phyloP scores from a whole-genome alignment of 169 alveolate genomes.

The Plasmodium billcollinsi region DNA sequence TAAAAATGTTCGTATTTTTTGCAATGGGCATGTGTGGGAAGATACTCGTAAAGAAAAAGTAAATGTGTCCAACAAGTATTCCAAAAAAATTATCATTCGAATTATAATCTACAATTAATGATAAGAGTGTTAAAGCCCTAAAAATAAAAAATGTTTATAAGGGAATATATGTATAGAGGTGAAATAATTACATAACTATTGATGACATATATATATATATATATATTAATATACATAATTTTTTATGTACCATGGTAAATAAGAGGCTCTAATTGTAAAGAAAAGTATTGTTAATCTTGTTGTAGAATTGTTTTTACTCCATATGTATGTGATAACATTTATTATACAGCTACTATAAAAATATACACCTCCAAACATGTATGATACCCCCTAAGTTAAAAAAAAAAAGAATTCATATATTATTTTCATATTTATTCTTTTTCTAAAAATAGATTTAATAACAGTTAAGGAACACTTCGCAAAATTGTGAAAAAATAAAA shows the following conservation, averaged over 20 bases:
- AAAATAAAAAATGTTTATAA: background rate
- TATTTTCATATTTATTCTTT: conserved; percentile 1
- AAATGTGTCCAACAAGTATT: conserved; percentile 92
- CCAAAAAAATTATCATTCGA: conserved; percentile 92
- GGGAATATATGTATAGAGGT: background rate
- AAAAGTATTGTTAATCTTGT: conserved; percentile 90
- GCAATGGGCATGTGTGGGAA: conserved; percentile 93
- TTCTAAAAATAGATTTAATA: background rate
- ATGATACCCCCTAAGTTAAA: conserved; percentile 78
- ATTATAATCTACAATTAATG: conserved; percentile 89
- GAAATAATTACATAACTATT: background rate
- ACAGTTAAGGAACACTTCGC: too few species aligned
- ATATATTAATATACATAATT: background rate
- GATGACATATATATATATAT: conserved; percentile 5
- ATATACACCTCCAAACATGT: conserved; percentile 86
- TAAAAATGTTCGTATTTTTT: conserved; percentile 89
- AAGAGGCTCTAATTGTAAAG: conserved; percentile 93
- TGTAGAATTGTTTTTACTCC: conserved; percentile 94
- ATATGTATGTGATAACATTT: conserved; percentile 93
- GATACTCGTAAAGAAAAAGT: conserved; percentile 92
- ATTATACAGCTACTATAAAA: conserved; percentile 93
- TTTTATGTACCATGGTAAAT: conserved; percentile 89
- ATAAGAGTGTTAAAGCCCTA: conserved; percentile 88
- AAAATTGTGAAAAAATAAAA: too few species aligned
- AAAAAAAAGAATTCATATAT: conserved; percentile 1